A percentile compares a stretch with the other conserved stretches of the same genome.
These are phyloP conservation scores for Jamesozyma spencerorum DNA, from an alignment of 805 yeast species.

Conservation along the genomic window DNA sequence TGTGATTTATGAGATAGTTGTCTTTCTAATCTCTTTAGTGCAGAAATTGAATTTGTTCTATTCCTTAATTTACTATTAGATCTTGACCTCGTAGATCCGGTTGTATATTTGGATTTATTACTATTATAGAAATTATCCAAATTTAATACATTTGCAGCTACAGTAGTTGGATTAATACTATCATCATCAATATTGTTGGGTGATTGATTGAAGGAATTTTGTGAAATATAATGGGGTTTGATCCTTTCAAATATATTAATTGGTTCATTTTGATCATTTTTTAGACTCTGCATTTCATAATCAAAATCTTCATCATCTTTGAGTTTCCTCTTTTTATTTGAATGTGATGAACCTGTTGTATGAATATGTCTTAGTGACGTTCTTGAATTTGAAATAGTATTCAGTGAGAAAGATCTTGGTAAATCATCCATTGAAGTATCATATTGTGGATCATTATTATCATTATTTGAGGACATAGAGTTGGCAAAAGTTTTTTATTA, in stretches of 20 bases:
- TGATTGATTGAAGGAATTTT: conserved; percentile 13
- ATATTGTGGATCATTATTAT: too few relatives aligned
- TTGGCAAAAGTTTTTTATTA: too few relatives aligned
- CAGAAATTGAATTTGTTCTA: neutral
- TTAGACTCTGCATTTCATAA: conserved; percentile 15
- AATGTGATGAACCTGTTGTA: too few relatives aligned
- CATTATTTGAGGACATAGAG: too few relatives aligned
- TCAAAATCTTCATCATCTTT: conserved; percentile 12
- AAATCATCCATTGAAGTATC: too few relatives aligned
- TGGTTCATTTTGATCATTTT: neutral
- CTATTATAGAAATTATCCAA: conserved; percentile 11
- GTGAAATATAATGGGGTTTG: conserved; percentile 23
- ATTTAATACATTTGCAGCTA: conserved; percentile 18
- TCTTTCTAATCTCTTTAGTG: neutral
- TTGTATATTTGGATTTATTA: too few relatives aligned
- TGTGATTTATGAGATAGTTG: neutral
- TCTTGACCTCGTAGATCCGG: too few relatives aligned
- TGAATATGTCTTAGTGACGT: too few relatives aligned
- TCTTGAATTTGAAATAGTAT: too few relatives aligned
- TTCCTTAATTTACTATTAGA: conserved; percentile 7
- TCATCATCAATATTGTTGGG: conserved; percentile 10
- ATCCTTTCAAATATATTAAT: conserved; percentile 1
- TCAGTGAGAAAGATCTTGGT: too few relatives aligned
- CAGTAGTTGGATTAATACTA: conserved; percentile 14
- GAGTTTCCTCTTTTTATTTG: too few relatives aligned